Conservation (phyloP, 2,329 filamentous ascomycete species). For the Phyllachora maydis region DNA sequence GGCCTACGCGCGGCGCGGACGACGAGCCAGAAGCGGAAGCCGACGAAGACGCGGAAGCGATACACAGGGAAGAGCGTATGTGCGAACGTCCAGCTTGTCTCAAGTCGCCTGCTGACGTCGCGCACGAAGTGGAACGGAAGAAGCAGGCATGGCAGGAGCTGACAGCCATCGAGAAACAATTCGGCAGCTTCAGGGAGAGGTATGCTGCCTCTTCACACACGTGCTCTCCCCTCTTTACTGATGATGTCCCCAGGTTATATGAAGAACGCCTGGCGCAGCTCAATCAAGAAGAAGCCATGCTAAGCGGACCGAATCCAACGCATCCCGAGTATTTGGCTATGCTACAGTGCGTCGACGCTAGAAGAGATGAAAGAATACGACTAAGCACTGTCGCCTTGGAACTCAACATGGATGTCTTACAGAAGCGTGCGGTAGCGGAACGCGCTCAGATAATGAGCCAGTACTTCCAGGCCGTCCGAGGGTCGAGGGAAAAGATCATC, state of each 20-base stretch:
- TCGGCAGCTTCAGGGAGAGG: conserved; percentile 68
- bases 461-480: conserved; percentile 71
- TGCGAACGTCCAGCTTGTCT: conserved; percentile 3
- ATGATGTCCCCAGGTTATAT: conserved; percentile 40
- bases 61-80: conserved; percentile 42
- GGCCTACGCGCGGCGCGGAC: conserved; percentile 24
- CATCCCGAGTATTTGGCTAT: conserved; percentile 85
- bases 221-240: not conserved
- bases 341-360: conserved; percentile 68
- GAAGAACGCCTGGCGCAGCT: conserved; percentile 72
- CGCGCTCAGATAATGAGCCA: conserved; percentile 75
- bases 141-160: conserved; percentile 63
- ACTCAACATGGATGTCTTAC: conserved; percentile 53
- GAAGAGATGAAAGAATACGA: conserved; percentile 60
- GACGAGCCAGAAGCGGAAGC: conserved; percentile 31
- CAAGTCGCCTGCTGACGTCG: no score
- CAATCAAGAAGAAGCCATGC: conserved; percentile 46
- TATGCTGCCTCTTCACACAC: conserved; percentile 14
- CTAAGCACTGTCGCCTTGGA: conserved; percentile 55
- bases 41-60: conserved; percentile 37
- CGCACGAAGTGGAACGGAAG: conserved; percentile 50
- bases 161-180: conserved; percentile 67
- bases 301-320: conserved; percentile 38
- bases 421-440: conserved; percentile 58
- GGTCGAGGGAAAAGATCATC: conserved; percentile 61